Conservation (phyloP, 805 yeast genomes). For the Candida palmyrensis region DNA sequence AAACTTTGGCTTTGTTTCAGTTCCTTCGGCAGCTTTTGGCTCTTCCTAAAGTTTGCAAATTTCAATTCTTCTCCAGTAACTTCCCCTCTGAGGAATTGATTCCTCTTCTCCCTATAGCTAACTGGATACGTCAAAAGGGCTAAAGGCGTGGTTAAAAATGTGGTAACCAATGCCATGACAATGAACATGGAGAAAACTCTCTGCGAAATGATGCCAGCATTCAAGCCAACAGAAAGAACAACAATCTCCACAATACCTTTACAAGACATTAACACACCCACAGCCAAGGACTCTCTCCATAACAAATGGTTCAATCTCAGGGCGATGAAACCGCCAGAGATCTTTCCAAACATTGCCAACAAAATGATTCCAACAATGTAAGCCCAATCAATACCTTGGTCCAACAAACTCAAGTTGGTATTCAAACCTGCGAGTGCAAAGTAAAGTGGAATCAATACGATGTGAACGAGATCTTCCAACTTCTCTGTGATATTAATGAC, state of each 20-base stretch:
- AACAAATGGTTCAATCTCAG: slow-evolving; percentile 57
- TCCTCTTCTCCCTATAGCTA: slow-evolving; percentile 49
- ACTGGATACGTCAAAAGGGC: slow-evolving; percentile 59
- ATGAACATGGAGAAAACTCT: slow-evolving; percentile 76
- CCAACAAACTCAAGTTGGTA: slow-evolving; percentile 59
- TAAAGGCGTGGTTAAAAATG: slow-evolving; percentile 77
- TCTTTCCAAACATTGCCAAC: slow-evolving; percentile 65
- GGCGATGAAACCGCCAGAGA: slow-evolving; percentile 61
- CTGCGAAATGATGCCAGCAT: slow-evolving; percentile 60
- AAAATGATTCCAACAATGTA: slow-evolving; percentile 62
- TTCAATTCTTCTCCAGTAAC: slow-evolving; percentile 23
- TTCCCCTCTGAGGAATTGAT: slow-evolving; percentile 21
- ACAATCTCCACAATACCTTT: slow-evolving; percentile 86
- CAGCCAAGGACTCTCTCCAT: slow-evolving; percentile 72
- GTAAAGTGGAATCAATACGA: slow-evolving; percentile 69
- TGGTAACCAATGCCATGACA: slow-evolving; percentile 74
- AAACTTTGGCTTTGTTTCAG: neutral
- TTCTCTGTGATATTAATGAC: slow-evolving; percentile 66
- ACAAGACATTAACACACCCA: slow-evolving; percentile 82
- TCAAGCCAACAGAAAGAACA: slow-evolving; percentile 68
- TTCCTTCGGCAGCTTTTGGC: no score
- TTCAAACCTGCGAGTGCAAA: slow-evolving; percentile 77
- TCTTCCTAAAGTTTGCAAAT: slow-evolving; percentile 3
- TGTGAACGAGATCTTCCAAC: slow-evolving; percentile 72
- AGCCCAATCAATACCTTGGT: slow-evolving; percentile 72